phyloP scores from a whole-genome alignment of 257 asterid genomes.

The Anisodus acutangulus region DNA sequence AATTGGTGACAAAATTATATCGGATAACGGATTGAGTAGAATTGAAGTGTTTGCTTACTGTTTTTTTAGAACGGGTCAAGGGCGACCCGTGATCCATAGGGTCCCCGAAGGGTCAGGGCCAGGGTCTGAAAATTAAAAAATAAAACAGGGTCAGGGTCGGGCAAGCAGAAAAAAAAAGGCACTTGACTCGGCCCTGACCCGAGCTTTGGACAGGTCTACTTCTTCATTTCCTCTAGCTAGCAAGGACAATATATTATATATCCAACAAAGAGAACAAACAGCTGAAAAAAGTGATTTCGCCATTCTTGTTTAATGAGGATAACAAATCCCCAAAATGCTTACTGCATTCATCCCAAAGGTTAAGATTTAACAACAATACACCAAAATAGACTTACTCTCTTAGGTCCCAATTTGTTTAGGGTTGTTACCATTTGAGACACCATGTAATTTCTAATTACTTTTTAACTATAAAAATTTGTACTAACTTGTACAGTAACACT shows the following conservation, averaged over 20 bases:
- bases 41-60: too few species aligned
- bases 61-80: too few species aligned
- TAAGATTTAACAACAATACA: not conserved
- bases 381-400: not conserved
- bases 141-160: too few species aligned
- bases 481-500: not conserved
- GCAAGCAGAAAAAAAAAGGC: too few species aligned
- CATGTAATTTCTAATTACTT: not conserved
- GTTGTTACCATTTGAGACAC: not conserved
- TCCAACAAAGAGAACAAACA: not conserved
- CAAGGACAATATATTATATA: not conserved
- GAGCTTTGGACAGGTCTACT: too few species aligned
- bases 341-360: not conserved
- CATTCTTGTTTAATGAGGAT: not conserved
- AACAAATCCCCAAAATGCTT: constrained; percentile 3
- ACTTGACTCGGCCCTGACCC: too few species aligned
- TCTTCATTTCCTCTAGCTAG: not conserved
- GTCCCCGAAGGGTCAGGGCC: too few species aligned
- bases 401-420: not conserved
- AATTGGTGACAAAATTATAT: too few species aligned
- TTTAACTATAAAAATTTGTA: not conserved
- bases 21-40: too few species aligned
- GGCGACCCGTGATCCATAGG: too few species aligned
- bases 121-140: too few species aligned
- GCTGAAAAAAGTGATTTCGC: not conserved